phyloP scores from a whole-genome alignment of 257 asterid species.

The Sherardia arvensis region DNA sequence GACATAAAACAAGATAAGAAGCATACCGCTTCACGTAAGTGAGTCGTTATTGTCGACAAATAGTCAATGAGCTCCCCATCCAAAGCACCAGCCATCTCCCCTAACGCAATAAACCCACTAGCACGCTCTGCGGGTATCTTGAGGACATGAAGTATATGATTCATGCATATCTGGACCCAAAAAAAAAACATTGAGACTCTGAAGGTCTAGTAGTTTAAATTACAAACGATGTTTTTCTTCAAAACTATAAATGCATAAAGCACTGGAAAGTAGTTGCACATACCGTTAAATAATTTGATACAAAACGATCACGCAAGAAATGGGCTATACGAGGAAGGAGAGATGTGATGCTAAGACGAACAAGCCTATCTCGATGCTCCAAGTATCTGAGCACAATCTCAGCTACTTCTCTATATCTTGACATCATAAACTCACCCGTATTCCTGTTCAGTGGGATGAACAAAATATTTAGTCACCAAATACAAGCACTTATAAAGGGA shows the following conservation, averaged over 20 bases:
- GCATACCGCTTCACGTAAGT: conserved; percentile 95
- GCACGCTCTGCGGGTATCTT: conserved; percentile 95
- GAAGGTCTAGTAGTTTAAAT: not conserved
- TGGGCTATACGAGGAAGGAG: conserved; percentile 98
- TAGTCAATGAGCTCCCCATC: conserved; percentile 92
- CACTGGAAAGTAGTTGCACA: conserved; percentile 13
- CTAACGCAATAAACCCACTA: conserved; percentile 97
- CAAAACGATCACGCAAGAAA: conserved; percentile 97
- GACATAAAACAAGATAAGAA: conserved; percentile 5
- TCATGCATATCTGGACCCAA: conserved; percentile 86
- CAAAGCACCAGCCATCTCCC: conserved; percentile 99
- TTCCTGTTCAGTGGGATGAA: conserved; percentile 52
- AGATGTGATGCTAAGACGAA: conserved; percentile 98
- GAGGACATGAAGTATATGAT: conserved; percentile 94
- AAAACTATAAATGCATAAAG: not conserved
- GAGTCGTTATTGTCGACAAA: conserved; percentile 98
- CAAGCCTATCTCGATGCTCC: conserved; percentile 94
- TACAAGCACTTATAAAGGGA: not conserved
- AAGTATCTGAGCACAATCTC: conserved; percentile 94
- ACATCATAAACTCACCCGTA: conserved; percentile 99
- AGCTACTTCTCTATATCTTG: conserved; percentile 97
- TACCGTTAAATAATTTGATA: conserved; percentile 88
- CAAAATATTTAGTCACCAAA: not conserved
- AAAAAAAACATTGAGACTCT: conserved; percentile 17
- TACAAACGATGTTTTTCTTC: conserved; percentile 10